phyloP scores from a whole-genome alignment of 2,329 filamentous ascomycete species.

The Leptographium flavum region DNA sequence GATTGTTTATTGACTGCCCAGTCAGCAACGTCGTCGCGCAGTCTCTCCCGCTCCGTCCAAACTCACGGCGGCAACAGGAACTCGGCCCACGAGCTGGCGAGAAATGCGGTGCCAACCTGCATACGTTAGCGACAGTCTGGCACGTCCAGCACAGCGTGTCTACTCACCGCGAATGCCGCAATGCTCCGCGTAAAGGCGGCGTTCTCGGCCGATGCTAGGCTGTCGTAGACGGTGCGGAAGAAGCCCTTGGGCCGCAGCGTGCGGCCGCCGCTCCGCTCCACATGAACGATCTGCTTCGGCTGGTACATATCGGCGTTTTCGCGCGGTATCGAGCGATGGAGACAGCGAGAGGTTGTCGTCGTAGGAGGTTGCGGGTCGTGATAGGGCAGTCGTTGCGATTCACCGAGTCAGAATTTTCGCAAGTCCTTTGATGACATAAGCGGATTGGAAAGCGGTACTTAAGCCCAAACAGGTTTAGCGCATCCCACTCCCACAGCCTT shows the following conservation, averaged over 20 bases:
- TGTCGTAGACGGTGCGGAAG: slow-evolving; percentile 38
- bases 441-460: background rate
- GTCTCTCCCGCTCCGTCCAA: background rate
- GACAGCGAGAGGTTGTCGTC: background rate
- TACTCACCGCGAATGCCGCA: slow-evolving; percentile 41
- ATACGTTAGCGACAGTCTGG: background rate
- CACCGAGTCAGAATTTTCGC: background rate
- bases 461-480: no score
- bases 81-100: slow-evolving; percentile 45
- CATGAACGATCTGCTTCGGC: slow-evolving; percentile 40
- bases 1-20: background rate
- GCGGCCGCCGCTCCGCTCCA: slow-evolving; percentile 30
- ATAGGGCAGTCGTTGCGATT: no score
- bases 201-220: slow-evolving; percentile 48
- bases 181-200: slow-evolving; percentile 48
- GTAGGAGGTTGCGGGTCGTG: no score
- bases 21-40: background rate
- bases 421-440: background rate
- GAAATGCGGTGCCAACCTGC: slow-evolving; percentile 42
- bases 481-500: no score
- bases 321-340: background rate
- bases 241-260: slow-evolving; percentile 33
- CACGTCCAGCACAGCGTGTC: background rate
- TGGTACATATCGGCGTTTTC: slow-evolving; percentile 31
- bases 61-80: slow-evolving; percentile 36